Evolutionary conservation across 495 filamentous ascomycete genomes (phyloP), one percentile per base, ranked within the genome.

Genomic region (Haplographium delicatum): DNA sequence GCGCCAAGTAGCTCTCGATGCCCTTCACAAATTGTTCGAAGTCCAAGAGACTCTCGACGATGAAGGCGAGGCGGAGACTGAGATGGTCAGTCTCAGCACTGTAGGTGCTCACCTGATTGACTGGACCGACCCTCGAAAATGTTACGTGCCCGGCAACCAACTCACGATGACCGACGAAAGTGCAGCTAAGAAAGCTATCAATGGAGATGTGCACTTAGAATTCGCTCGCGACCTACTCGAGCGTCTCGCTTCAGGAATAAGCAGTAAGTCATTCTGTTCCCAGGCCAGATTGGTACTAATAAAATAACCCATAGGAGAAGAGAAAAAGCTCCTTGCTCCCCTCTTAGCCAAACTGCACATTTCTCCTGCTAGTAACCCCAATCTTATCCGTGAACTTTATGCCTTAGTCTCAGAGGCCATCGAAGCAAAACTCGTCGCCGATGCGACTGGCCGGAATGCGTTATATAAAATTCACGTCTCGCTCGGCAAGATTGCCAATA

Each of bases 71-170:
- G 83, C 89, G 23, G 81, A 82, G 18, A 85, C 90, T 42, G 78
- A 88, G 58, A 95, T 93, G 78, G 83, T 93, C 1, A 76, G 83
- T 22, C 77, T 93, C 56, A 71, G 68, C 7, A 78, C 83, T 24
- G 85, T 96, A 26, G 78, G 83, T 23, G 84, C 82, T 2, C 89
- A 93, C 68, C 65, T 98, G 1, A 78, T 89, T 1, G 93, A 98
- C 62, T 98, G 93, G 93, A 97, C 93, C 3, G 93, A 98, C 66
- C 88, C 91, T 47, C 76, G 94, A 16, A 86, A 91, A 60, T 85
- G 90, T 46, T 83, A 93, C 44, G 78, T 83, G 1, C 75, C 88
- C 9, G 82, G 78, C 1, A 71, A 79, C 30, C 73, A 82, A 34
- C 70, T 72, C 27, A 60, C 74, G 9, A 58, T 74, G 11, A 56